A percentile compares a stretch with the other conserved stretches of the same genome.
These are phyloP conservation scores for Juglanconis sp. DNA, from an alignment of 2,329 filamentous ascomycete genomes.

Conservation along the genomic window DNA sequence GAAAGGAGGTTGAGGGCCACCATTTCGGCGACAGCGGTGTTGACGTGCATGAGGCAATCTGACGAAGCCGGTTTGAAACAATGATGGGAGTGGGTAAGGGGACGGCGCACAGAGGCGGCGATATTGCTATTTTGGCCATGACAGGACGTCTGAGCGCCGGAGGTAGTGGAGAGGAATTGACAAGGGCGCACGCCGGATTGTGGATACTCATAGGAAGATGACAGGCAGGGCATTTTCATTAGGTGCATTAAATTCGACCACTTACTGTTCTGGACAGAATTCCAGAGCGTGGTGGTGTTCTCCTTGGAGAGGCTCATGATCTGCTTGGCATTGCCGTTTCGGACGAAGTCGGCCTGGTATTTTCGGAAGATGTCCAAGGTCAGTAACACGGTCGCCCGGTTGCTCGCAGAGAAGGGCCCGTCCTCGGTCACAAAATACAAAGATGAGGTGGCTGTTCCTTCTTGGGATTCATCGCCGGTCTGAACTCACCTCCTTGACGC, in stretches of 20 bases:
- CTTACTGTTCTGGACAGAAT: conserved; percentile 70
- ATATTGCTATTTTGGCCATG: neutral
- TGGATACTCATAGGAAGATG: neutral
- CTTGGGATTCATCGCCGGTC: too few relatives aligned
- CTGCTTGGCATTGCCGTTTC: conserved; percentile 82
- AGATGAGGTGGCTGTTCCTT: neutral
- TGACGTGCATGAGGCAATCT: conserved; percentile 14
- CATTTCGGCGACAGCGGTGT: neutral
- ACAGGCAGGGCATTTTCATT: neutral
- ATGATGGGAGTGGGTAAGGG: conserved; percentile 7
- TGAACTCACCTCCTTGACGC: conserved; percentile 55
- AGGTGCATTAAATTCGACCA: conserved; percentile 10
- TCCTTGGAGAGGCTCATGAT: conserved; percentile 87
- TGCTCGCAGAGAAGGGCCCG: neutral
- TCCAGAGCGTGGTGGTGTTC: conserved; percentile 80
- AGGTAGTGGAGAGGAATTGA: neutral
- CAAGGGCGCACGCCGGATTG: neutral
- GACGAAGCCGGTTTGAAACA: neutral
- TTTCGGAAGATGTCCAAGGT: neutral
- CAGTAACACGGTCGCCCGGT: neutral
- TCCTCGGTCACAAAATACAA: neutral
- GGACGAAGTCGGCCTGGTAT: conserved; percentile 71
- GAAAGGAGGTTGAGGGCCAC: conserved; percentile 1
- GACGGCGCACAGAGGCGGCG: neutral
- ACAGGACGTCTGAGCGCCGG: conserved; percentile 8